These are phyloP conservation scores for Solidago caesia DNA, from an alignment of 129 eudicot genomes.

Conservation along the genomic window DNA sequence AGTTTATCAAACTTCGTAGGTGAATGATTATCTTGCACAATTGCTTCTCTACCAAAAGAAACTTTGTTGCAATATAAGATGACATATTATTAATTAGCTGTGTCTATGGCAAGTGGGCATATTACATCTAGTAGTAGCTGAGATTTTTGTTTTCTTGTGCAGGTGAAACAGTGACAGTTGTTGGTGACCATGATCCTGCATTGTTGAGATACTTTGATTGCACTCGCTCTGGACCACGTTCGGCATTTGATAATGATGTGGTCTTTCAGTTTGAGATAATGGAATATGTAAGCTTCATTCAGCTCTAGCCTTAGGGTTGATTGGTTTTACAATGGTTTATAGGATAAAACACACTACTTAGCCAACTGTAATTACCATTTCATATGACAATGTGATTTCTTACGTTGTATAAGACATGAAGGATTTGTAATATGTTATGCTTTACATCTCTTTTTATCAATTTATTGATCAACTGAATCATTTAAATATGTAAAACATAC, in stretches of 20 bases:
- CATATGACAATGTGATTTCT: neutral
- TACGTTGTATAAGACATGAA: too few relatives aligned
- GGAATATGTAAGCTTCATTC: constrained; percentile 85
- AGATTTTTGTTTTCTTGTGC: constrained; percentile 25
- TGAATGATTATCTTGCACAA: too few relatives aligned
- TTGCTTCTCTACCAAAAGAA: neutral
- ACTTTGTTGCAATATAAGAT: neutral
- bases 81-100: neutral
- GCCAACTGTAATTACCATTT: constrained; percentile 9
- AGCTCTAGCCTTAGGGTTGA: neutral
- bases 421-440: constrained; percentile 8
- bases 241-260: constrained; percentile 86
- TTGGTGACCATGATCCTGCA: constrained; percentile 88
- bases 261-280: constrained; percentile 93
- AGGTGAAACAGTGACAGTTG: constrained; percentile 92
- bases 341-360: constrained; percentile 8
- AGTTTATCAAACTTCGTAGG: too few relatives aligned
- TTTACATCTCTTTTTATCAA: neutral
- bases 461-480: neutral
- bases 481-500: too few relatives aligned
- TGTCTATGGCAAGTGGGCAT: too few relatives aligned
- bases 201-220: constrained; percentile 87
- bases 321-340: constrained; percentile 7
- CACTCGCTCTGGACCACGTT: constrained; percentile 96
- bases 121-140: neutral